These are phyloP conservation scores for Tylopilus cervinicoccineus DNA, from an alignment of 768 basidiomycete species.

Conservation along the genomic window DNA sequence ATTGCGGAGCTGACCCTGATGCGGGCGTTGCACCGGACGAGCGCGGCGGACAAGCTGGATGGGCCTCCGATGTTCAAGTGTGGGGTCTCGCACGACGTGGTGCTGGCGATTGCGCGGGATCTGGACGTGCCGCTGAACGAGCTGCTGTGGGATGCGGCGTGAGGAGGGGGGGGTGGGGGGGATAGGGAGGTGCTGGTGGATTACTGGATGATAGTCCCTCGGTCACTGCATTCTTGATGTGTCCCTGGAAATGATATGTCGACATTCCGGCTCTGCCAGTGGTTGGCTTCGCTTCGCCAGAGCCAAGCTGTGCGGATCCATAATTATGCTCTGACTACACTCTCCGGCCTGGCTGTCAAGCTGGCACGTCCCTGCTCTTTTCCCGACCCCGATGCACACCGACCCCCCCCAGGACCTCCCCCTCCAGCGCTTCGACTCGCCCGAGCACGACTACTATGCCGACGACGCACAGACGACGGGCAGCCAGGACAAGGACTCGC, in stretches of 20 bases:
- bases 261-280: too few relatives aligned
- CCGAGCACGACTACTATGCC: conserved; percentile 3
- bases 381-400: conserved; percentile 17
- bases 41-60: conserved; percentile 58
- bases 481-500: conserved; percentile 25
- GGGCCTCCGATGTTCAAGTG: conserved; percentile 72
- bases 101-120: conserved; percentile 53
- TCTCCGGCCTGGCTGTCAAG: too few relatives aligned
- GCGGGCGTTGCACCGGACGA: conserved; percentile 63
- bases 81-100: conserved; percentile 58
- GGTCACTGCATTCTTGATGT: conserved; percentile 2
- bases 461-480: conserved; percentile 15
- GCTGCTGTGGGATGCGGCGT: conserved; percentile 50
- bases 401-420: conserved; percentile 15
- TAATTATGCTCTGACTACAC: too few relatives aligned
- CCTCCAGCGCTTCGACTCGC: conserved; percentile 9
- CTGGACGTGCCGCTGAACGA: conserved; percentile 58
- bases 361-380: neutral
- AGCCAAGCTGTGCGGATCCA: too few relatives aligned
- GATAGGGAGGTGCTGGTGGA: neutral
- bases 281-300: too few relatives aligned
- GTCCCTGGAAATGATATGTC: neutral
- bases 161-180: neutral
- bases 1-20: conserved; percentile 61
- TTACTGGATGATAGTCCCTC: too few relatives aligned